phyloP scores from a whole-genome alignment of 1,284 basidiomycete genomes.

The Cyathus pygmaeus region DNA sequence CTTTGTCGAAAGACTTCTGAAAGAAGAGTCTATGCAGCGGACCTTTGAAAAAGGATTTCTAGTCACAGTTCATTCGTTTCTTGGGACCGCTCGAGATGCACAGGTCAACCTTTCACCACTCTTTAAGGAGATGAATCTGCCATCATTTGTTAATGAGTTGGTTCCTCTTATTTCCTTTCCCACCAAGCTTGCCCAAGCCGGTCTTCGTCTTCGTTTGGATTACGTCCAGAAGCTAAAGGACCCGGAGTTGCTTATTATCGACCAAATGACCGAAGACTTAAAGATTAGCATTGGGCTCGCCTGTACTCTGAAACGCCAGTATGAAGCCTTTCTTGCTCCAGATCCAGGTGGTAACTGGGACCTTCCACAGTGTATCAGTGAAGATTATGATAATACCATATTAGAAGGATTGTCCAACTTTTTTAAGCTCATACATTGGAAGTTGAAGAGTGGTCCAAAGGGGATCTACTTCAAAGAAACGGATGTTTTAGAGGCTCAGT shows the following conservation, averaged over 20 bases:
- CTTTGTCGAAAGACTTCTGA: constrained; percentile 94
- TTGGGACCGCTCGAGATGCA: constrained; percentile 88
- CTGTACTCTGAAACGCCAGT: constrained; percentile 94
- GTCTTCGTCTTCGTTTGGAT: constrained; percentile 88
- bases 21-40: constrained; percentile 94
- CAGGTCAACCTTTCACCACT: constrained; percentile 83
- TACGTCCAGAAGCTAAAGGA: constrained; percentile 92
- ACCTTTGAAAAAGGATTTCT: constrained; percentile 96
- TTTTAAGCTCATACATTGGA: constrained; percentile 95
- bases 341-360: constrained; percentile 92
- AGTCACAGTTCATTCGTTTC: constrained; percentile 86
- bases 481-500: constrained; percentile 95
- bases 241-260: constrained; percentile 90
- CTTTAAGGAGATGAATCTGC: constrained; percentile 88
- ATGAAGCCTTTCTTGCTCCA: constrained; percentile 87
- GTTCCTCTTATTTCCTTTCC: constrained; percentile 95
- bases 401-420: constrained; percentile 90
- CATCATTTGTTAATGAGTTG: constrained; percentile 93
- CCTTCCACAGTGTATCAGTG: constrained; percentile 86
- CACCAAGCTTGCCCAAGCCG: constrained; percentile 92
- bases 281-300: constrained; percentile 93
- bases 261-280: constrained; percentile 95
- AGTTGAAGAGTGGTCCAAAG: constrained; percentile 92
- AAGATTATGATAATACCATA: constrained; percentile 91
- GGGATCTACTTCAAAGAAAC: constrained; percentile 98